Conservation (phyloP, 225 moss, liverwort and hornwort species). For the Physcomitrium patens region DNA sequence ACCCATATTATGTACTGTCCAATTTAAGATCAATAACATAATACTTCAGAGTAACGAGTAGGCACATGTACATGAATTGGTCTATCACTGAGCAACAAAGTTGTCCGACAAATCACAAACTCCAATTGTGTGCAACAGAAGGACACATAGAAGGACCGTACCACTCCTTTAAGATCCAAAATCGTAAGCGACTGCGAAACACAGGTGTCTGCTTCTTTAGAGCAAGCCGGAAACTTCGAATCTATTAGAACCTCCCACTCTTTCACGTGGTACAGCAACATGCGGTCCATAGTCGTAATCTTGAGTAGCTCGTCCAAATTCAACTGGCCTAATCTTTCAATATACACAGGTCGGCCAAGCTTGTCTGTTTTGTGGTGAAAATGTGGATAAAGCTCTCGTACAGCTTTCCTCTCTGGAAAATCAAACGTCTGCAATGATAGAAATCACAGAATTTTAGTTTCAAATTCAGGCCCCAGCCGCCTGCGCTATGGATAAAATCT, state of each 20-base stretch:
- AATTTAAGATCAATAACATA: background rate
- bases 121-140: background rate
- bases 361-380: constrained; percentile 57
- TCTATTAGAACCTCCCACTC: constrained; percentile 53
- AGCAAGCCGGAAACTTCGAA: constrained; percentile 53
- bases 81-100: background rate
- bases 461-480: background rate
- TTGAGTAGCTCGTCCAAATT: constrained; percentile 53
- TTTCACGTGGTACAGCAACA: constrained; percentile 55
- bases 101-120: background rate
- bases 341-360: constrained; percentile 52
- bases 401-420: constrained; percentile 49
- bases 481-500: background rate
- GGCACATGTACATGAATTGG: background rate
- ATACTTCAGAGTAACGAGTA: background rate
- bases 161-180: constrained; percentile 54
- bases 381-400: constrained; percentile 50
- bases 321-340: constrained; percentile 54
- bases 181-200: constrained; percentile 54
- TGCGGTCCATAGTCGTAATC: constrained; percentile 54
- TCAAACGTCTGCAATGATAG: constrained; percentile 40
- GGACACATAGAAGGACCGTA: constrained; percentile 12
- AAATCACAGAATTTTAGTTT: background rate
- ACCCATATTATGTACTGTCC: constrained; percentile 2
- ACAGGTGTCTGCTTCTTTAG: constrained; percentile 39